Conservation (phyloP, 2,329 filamentous ascomycete species). For the Hirsutella minnesotensis region DNA sequence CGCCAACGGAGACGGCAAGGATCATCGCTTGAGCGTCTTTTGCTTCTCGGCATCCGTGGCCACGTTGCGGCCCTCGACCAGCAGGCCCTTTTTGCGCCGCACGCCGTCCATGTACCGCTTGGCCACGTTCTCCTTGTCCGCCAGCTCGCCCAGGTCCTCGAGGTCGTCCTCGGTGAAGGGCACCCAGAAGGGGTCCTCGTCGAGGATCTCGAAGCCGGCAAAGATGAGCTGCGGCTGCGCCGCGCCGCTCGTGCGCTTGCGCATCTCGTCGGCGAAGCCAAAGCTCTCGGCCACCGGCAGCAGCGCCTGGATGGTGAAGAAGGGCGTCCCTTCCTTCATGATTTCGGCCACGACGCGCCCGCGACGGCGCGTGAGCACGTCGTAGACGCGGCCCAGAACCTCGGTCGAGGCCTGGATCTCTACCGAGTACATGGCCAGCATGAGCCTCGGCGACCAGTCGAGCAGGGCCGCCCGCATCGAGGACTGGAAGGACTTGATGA, state of each 20-base stretch:
- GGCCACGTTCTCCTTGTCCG: slow-evolving; percentile 89
- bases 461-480: slow-evolving; percentile 78
- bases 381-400: slow-evolving; percentile 89
- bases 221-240: slow-evolving; percentile 91
- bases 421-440: slow-evolving; percentile 95
- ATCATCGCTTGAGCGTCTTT: slow-evolving; percentile 51
- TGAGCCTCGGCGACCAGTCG: slow-evolving; percentile 90
- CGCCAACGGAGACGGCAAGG: too few relatives aligned
- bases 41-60: slow-evolving; percentile 90
- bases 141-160: slow-evolving; percentile 89
- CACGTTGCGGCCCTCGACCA: slow-evolving; percentile 66
- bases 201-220: slow-evolving; percentile 80
- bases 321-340: slow-evolving; percentile 90
- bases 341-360: slow-evolving; percentile 82
- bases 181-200: slow-evolving; percentile 97
- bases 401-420: slow-evolving; percentile 96
- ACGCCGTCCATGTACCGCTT: slow-evolving; percentile 93
- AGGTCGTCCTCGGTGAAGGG: slow-evolving; percentile 93
- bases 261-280: slow-evolving; percentile 91
- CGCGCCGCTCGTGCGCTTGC: slow-evolving; percentile 82
- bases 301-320: slow-evolving; percentile 84
- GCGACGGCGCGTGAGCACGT: slow-evolving; percentile 87
- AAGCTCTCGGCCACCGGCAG: slow-evolving; percentile 92
- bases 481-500: slow-evolving; percentile 79
- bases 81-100: slow-evolving; percentile 71